Conservation (phyloP, 2,329 filamentous ascomycete genomes). For the Phaeophleospora eucalypticola region DNA sequence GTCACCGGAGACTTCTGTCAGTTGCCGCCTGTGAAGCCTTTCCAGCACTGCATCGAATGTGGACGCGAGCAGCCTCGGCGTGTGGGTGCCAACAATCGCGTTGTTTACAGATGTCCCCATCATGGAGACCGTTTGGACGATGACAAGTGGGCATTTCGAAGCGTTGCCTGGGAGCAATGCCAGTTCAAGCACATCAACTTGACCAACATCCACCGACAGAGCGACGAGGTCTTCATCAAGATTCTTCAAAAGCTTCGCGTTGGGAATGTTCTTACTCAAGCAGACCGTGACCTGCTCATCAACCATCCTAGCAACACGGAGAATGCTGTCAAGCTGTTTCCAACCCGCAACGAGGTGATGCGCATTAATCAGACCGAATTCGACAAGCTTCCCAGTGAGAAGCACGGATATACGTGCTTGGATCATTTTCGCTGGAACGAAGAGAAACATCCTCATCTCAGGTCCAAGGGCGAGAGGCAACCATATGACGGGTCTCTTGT, state of each 20-base stretch:
- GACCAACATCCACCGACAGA: constrained; percentile 55
- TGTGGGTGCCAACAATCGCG: constrained; percentile 16
- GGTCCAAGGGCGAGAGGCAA: constrained; percentile 12
- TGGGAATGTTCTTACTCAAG: constrained; percentile 37
- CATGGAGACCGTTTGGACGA: constrained; percentile 42
- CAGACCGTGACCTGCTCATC: constrained; percentile 44
- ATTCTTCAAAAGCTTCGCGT: constrained; percentile 55
- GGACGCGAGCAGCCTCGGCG: constrained; percentile 26
- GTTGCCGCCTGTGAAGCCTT: constrained; percentile 56
- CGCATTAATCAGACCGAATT: constrained; percentile 25
- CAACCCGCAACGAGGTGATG: constrained; percentile 39
- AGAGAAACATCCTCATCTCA: constrained; percentile 11
- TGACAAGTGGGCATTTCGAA: constrained; percentile 61
- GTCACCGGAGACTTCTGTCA: constrained; percentile 60
- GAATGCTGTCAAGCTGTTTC: constrained; percentile 46
- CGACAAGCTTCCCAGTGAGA: constrained; percentile 17
- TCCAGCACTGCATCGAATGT: constrained; percentile 42
- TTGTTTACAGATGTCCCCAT: constrained; percentile 30
- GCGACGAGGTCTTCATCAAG: constrained; percentile 50
- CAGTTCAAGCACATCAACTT: constrained; percentile 53
- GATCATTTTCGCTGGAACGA: constrained; percentile 39
- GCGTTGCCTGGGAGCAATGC: constrained; percentile 52
- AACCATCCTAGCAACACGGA: constrained; percentile 40
- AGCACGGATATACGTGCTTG: constrained; percentile 29
- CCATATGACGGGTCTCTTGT: constrained; percentile 27